Evolutionary conservation across 495 filamentous ascomycete genomes (phyloP).

Genomic region (Talaromyces adpressus): DNA sequence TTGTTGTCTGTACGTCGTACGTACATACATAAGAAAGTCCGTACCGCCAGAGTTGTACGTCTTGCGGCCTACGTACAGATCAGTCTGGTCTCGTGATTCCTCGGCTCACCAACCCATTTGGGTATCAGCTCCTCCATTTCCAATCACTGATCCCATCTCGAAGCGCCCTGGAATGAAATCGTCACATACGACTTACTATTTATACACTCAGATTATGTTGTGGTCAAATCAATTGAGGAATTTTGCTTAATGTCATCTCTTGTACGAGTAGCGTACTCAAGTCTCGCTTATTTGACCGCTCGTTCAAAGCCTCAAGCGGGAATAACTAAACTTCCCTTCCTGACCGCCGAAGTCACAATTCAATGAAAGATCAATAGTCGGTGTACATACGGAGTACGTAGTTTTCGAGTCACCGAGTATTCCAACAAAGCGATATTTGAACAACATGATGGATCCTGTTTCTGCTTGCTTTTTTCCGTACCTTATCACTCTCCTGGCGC

Average conservation of each 20-base stretch:
- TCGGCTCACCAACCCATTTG: neutral
- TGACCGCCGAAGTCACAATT: neutral
- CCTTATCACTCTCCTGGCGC: neutral
- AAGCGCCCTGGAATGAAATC: neutral
- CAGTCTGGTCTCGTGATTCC: neutral
- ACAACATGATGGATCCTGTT: neutral
- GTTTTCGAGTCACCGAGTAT: neutral
- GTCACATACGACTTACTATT: neutral
- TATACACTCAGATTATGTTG: neutral
- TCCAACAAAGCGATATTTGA: no score
- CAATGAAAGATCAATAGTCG: neutral
- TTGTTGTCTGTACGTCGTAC: neutral
- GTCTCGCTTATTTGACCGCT: neutral
- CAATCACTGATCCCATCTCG: neutral
- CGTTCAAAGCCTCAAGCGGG: neutral
- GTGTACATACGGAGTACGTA: neutral
- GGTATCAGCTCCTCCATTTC: neutral
- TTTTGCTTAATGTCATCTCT: neutral
- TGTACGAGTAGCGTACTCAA: neutral
- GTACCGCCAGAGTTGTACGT: neutral
- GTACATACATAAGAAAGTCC: neutral
- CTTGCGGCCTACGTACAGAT: neutral
- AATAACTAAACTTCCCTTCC: neutral
- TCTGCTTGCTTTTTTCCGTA: neutral
- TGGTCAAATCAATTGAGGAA: neutral